Base-by-base conservation (phyloP, 2,329 filamentous ascomycete genomes). In the Monascus ruber region DNA sequence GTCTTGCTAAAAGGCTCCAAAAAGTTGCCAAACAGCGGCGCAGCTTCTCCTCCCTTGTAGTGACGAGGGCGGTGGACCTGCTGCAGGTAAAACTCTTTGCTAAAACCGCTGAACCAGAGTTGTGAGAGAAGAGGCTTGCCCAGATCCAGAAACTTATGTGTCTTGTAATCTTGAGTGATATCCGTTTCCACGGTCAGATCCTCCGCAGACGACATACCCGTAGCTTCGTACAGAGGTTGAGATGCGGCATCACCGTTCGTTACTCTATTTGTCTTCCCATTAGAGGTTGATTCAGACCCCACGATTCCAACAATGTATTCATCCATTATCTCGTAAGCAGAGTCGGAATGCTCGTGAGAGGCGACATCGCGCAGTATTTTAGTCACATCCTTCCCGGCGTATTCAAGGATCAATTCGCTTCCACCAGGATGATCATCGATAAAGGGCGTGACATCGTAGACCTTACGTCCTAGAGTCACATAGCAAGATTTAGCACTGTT, bases 1-100 rank as follows among this genome's bases (percentile, higher is more conserved):
- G 91, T 98, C 72, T 88, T 83, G 62, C 81, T 88, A 42, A 98
- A 68, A n/a, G 91, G 91, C 66, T 98, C 91, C n/a, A 98, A 71
- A 61, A 98, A 94, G 66, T 98, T 96, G 43, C 91, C 91, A 64
- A 98, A 98, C 24, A 98, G 67, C 17, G 91, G 91, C 31, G 91
- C 91, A 5, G 87, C 95, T 45, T 79, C 79, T 42, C 91, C 91
- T 48, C 89, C 89, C 59, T 81, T 93, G 73, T 96, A 98, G 63
- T 98, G 89, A 42, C 91, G 80, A 11, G 91, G 91, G 34, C 91
- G 81, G 60, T 98, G 91, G 38, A 98, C 85, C 62, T 98, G 91
- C 51, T 95, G 81, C 24, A 98, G 74, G 58, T 98, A 98, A 59
- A 98, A 98, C n/a, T 85, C 78, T 62, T 95, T 98, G 60, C 69